Percentiles rank a stretch among this genome's conserved stretches.
Conservation (phyloP, 2,329 filamentous ascomycete genomes). For the Diaporthe sp. region DNA sequence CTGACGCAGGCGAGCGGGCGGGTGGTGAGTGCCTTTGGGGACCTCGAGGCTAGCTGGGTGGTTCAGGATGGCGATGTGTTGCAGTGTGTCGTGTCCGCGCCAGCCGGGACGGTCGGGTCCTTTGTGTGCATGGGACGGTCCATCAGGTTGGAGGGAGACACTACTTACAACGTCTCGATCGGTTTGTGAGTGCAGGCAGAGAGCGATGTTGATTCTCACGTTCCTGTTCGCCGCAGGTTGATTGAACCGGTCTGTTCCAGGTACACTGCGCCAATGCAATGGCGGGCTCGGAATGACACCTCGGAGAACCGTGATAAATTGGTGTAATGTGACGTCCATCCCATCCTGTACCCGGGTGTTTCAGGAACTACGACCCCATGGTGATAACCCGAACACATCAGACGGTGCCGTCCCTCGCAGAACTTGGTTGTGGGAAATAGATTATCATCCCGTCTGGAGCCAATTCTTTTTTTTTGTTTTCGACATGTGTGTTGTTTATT, state of each 20-base stretch:
- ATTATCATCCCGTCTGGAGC: not conserved
- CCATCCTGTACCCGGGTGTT: not conserved
- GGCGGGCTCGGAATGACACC: conserved; percentile 17
- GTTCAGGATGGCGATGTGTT: not conserved
- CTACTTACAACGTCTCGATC: not conserved
- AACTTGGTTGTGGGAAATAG: not conserved
- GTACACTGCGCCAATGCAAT: not conserved
- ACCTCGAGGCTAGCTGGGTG: not conserved
- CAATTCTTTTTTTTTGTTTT: not conserved
- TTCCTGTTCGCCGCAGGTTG: not conserved
- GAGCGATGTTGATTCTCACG: not conserved
- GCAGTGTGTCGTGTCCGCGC: not conserved
- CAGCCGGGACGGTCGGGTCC: not conserved
- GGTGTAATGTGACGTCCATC: not conserved
- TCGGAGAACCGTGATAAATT: not conserved
- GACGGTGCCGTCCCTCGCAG: too few relatives aligned
- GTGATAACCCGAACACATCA: conserved; percentile 2
- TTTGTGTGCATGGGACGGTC: conserved; percentile 4
- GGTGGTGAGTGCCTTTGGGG: not conserved
- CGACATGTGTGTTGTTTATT: not conserved
- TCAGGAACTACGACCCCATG: not conserved
- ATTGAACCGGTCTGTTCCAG: not conserved
- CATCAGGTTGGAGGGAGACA: not conserved
- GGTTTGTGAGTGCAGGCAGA: not conserved
- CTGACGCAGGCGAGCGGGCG: not conserved